Conservation (phyloP, 192 early-diverging fungal species). For the Backusella morwellensis region DNA sequence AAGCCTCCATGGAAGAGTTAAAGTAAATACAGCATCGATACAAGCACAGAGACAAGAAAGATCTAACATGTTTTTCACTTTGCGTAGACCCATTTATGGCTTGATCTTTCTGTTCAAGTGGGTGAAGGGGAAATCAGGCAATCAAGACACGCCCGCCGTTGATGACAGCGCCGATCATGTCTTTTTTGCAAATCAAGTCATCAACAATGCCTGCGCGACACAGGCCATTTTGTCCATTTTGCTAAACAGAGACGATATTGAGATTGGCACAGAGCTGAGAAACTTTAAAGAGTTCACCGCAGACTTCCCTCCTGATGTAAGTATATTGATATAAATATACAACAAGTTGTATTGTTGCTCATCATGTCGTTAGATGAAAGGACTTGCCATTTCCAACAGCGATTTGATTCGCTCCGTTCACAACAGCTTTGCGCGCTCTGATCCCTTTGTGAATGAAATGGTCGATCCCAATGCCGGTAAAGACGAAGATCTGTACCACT, state of each 20-base stretch:
- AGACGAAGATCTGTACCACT: conserved; percentile 77
- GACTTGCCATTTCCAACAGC: conserved; percentile 76
- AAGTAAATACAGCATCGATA: conserved; percentile 40
- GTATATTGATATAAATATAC: not conserved
- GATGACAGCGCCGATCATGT: conserved; percentile 44
- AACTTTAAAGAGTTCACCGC: conserved; percentile 71
- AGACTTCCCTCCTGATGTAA: conserved; percentile 69
- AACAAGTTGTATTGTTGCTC: not conserved
- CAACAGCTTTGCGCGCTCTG: conserved; percentile 78
- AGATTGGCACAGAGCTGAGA: conserved; percentile 65
- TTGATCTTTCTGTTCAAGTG: conserved; percentile 86
- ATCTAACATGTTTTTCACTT: too few species aligned
- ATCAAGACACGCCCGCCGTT: not conserved
- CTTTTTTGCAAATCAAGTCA: conserved; percentile 79
- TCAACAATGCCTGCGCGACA: conserved; percentile 84
- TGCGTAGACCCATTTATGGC: conserved; percentile 63
- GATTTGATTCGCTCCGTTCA: conserved; percentile 74
- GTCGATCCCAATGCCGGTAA: conserved; percentile 48
- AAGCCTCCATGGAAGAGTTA: conserved; percentile 53
- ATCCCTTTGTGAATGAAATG: conserved; percentile 73
- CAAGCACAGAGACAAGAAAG: too few species aligned
- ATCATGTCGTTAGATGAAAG: conserved; percentile 51
- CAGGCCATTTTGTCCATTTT: conserved; percentile 81
- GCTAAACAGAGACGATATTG: conserved; percentile 62
- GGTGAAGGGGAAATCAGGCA: conserved; percentile 38